phyloP scores from a whole-genome alignment of 2,329 filamentous ascomycete species.

The Cercospora berteroae region DNA sequence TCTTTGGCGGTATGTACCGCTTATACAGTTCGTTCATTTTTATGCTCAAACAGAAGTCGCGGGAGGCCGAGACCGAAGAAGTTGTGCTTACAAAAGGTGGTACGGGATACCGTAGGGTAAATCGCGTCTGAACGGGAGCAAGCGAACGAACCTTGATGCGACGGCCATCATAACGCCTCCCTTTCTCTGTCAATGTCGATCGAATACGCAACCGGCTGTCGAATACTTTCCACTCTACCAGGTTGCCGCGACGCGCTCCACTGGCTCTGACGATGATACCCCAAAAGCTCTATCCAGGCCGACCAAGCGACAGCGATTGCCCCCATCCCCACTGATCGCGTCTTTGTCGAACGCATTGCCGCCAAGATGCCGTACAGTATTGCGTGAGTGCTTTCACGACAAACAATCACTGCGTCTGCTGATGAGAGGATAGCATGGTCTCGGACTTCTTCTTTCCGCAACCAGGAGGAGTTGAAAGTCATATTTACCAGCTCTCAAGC shows the following conservation, averaged over 20 bases:
- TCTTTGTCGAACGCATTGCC: background rate
- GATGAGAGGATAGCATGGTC: constrained; percentile 65
- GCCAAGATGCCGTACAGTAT: constrained; percentile 66
- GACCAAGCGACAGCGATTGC: constrained; percentile 2
- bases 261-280: background rate
- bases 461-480: constrained; percentile 90
- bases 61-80: background rate
- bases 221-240: background rate
- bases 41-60: background rate
- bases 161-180: background rate
- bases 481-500: constrained; percentile 95
- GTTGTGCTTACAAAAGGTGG: background rate
- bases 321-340: background rate
- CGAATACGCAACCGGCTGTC: background rate
- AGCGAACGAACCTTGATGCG: background rate
- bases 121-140: background rate
- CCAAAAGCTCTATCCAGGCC: constrained; percentile 7
- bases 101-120: constrained; percentile 3
- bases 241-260: background rate
- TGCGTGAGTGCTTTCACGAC: constrained; percentile 50
- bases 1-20: constrained; percentile 47
- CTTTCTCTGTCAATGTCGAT: background rate
- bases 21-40: constrained; percentile 48
- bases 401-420: background rate
- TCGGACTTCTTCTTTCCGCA: constrained; percentile 99